Base-by-base conservation (phyloP, 305 asterid species). In the Fraxinus sp. region DNA sequence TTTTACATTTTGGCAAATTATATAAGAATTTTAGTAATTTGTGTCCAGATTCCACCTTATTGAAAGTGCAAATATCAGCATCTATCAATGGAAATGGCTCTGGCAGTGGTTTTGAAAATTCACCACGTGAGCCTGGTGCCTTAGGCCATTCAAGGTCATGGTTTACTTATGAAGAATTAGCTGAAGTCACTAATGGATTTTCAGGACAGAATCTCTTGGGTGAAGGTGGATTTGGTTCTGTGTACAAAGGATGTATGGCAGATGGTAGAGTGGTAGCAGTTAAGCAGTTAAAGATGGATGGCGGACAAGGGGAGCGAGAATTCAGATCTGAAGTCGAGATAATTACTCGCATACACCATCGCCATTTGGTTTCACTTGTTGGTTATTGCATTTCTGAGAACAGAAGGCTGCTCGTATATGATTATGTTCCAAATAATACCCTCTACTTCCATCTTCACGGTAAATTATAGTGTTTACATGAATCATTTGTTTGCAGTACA, bases 401-500 rank as follows among this genome's bases (percentile, higher is more conserved):
- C 7, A 89, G 84, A 80, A 93, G 98, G 91, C 87, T 96, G 83
- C 97, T 94, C 30, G 92, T 96, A 28, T 94, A 91, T 85, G 99
- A 96, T 81, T 96, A 91, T 83, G 90, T 94, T 64, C 92, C 97
- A 62, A 96, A 96, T 86, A 83, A 96, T 88, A 90, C 92, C 83
- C 97, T 94, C 87, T 90, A 96, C 89, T 93, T 89, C 91, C 98
- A 96, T 86, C 97, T 94, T 89, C 99, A 96, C 59, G 99, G 99
- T 96, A 94, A 86, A 13, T 75, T 35, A 73, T 81, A 26, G 72
- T 77, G 55, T 22, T 72, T 68, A 35, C 66, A 33, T 84, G 71
- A 78, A 76, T 28, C 41, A n/a, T 79, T 71, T 32, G 76, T 79
- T 79, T 75, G 26, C 83, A 36, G 20, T 74, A 59, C 37, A 70